Percentiles rank a stretch among this genome's conserved stretches.
Conservation (phyloP, 768 basidiomycete genomes). For the Pleurotus tuber-regium region DNA sequence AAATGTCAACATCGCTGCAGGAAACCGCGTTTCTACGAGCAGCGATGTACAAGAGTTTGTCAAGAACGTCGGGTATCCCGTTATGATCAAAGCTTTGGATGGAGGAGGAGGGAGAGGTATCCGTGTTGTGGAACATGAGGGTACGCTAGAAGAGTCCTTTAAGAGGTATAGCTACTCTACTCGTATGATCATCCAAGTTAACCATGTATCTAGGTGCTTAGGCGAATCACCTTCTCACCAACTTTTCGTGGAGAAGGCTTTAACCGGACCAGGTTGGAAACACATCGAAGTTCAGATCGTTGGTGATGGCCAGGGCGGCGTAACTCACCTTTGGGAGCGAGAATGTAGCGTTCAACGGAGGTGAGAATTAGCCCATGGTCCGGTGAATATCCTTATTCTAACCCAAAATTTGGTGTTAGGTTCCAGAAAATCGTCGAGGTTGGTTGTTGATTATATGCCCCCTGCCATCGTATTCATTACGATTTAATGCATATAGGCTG, state of each 20-base stretch:
- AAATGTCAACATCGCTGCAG: slow-evolving; percentile 28
- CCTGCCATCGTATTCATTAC: not conserved
- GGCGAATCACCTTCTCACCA: slow-evolving; percentile 37
- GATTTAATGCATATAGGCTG: slow-evolving; percentile 28
- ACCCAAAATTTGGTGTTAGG: slow-evolving; percentile 19
- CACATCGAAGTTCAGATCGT: slow-evolving; percentile 89
- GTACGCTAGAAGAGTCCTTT: slow-evolving; percentile 73
- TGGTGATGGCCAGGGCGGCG: slow-evolving; percentile 74
- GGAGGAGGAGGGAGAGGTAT: slow-evolving; percentile 91
- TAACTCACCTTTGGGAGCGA: slow-evolving; percentile 85
- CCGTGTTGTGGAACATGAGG: slow-evolving; percentile 74
- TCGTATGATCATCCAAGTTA: not conserved
- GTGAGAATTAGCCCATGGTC: slow-evolving; percentile 28
- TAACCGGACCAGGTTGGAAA: slow-evolving; percentile 70
- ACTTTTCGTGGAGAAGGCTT: slow-evolving; percentile 84
- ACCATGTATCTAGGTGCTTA: slow-evolving; percentile 23
- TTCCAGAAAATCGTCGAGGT: slow-evolving; percentile 90
- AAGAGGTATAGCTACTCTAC: slow-evolving; percentile 38
- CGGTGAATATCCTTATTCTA: not conserved
- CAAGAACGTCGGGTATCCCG: slow-evolving; percentile 32
- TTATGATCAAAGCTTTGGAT: slow-evolving; percentile 92
- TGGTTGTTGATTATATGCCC: too few relatives aligned
- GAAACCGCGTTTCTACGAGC: slow-evolving; percentile 22
- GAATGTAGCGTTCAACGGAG: slow-evolving; percentile 91
- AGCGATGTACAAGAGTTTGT: slow-evolving; percentile 28